phyloP scores from a whole-genome alignment of 495 filamentous ascomycete species.

The Penicillium antarcticum region DNA sequence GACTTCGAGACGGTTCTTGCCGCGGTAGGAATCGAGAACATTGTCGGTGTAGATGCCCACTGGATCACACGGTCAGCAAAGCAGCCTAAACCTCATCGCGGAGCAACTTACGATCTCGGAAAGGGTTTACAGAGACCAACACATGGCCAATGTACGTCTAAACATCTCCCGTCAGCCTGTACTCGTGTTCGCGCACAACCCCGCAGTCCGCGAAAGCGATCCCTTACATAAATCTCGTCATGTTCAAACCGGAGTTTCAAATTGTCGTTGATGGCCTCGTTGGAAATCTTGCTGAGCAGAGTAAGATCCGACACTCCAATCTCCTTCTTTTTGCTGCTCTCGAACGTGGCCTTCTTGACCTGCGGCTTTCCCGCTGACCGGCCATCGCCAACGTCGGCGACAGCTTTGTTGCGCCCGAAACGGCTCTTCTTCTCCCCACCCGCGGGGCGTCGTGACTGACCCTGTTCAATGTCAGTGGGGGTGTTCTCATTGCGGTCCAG shows the following conservation, averaged over 20 bases:
- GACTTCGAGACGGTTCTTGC: constrained; percentile 94
- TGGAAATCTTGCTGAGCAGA: constrained; percentile 94
- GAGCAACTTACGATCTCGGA: constrained; percentile 71
- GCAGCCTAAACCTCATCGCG: constrained; percentile 4
- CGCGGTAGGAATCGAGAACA: constrained; percentile 85
- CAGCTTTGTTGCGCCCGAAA: constrained; percentile 46
- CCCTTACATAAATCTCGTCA: constrained; percentile 87
- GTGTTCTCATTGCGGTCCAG: constrained; percentile 1
- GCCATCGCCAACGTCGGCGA: constrained; percentile 44
- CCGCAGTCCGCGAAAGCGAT: constrained; percentile 10
- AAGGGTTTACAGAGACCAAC: constrained; percentile 98
- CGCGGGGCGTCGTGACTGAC: constrained; percentile 47
- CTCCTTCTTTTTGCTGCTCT: constrained; percentile 97
- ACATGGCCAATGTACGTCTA: constrained; percentile 99
- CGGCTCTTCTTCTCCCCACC: constrained; percentile 50
- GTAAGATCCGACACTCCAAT: constrained; percentile 98
- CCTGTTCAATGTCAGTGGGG: constrained; percentile 27
- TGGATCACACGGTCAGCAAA: constrained; percentile 28
- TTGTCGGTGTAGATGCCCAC: constrained; percentile 97
- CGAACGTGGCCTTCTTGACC: constrained; percentile 93
- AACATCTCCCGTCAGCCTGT: constrained; percentile 26
- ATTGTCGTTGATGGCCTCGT: constrained; percentile 99
- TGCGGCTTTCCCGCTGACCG: constrained; percentile 53
- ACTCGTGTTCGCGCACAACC: constrained; percentile 18
- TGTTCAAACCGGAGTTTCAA: constrained; percentile 95